Percentiles rank a stretch among this genome's conserved stretches.
These are phyloP conservation scores for Quercus robur DNA, from an alignment of 306 rosid species.

Conservation along the genomic window DNA sequence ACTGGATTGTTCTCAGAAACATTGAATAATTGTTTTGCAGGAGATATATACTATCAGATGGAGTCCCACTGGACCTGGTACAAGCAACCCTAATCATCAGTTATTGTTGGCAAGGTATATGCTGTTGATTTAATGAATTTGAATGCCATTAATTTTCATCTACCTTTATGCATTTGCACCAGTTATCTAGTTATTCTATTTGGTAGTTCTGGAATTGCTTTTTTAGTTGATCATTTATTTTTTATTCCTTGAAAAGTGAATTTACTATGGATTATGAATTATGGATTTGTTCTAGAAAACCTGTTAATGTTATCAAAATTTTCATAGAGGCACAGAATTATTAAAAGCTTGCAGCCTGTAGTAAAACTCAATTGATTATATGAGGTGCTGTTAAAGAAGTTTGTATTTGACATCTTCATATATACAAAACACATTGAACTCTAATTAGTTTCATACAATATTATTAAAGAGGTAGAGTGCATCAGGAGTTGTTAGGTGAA, in stretches of 20 bases:
- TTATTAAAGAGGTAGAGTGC: neutral
- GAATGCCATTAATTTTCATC: neutral
- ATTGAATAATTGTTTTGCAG: slow-evolving; percentile 37
- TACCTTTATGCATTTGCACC: neutral
- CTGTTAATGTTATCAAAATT: neutral
- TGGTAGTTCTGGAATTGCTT: neutral
- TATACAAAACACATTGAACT: neutral
- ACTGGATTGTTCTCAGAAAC: slow-evolving; percentile 2
- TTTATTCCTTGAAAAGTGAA: neutral
- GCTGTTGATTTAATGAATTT: neutral
- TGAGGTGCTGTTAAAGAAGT: neutral
- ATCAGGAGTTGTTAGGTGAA: neutral
- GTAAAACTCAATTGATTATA: neutral
- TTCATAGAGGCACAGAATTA: neutral
- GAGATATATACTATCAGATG: slow-evolving; percentile 93
- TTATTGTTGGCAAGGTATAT: slow-evolving; percentile 86
- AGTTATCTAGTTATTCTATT: neutral
- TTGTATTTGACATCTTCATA: neutral
- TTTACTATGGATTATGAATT: neutral
- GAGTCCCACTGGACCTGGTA: slow-evolving; percentile 92
- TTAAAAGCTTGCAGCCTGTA: neutral
- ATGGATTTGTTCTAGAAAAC: neutral
- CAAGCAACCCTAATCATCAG: slow-evolving; percentile 74
- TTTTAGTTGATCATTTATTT: neutral
- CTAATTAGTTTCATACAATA: neutral